These are phyloP conservation scores for Dichotomopilus funicola DNA, from an alignment of 2,329 filamentous ascomycete species.

Conservation along the genomic window DNA sequence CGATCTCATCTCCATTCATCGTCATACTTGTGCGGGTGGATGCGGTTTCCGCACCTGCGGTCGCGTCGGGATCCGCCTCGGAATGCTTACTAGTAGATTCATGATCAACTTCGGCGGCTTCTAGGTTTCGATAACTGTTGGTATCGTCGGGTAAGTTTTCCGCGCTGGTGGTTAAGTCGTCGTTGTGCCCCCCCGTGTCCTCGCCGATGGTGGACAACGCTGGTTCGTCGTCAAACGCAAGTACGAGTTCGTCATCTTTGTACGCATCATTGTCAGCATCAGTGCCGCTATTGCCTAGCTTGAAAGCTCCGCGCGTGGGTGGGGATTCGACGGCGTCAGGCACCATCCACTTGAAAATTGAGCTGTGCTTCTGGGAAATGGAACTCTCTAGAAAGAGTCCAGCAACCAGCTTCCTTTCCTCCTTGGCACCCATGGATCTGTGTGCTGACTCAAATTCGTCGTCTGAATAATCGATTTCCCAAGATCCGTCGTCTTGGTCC, in stretches of 20 bases:
- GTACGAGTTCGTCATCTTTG: conserved; percentile 19
- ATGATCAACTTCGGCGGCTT: background rate
- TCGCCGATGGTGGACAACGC: conserved; percentile 16
- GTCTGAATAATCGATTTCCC: conserved; percentile 16
- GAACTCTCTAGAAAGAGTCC: background rate
- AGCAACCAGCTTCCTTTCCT: background rate
- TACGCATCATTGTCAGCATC: conserved; percentile 18
- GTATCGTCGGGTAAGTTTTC: background rate
- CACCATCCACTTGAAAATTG: background rate
- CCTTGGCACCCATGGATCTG: background rate
- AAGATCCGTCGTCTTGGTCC: background rate
- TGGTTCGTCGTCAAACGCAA: conserved; percentile 13
- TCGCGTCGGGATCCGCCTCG: background rate
- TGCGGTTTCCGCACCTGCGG: conserved; percentile 6
- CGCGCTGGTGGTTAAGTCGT: background rate
- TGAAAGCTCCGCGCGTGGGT: background rate
- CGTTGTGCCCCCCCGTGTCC: conserved; percentile 13
- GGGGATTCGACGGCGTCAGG: background rate
- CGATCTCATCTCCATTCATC: conserved; percentile 33
- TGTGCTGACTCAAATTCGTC: conserved; percentile 3
- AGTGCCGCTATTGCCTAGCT: conserved; percentile 6
- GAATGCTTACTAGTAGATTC: conserved; percentile 2
- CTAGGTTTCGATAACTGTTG: background rate
- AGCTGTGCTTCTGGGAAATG: background rate
- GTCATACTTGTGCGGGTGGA: conserved; percentile 28